These are phyloP conservation scores for Cochlearia excelsa DNA, from an alignment of 345 rosid species.

Conservation along the genomic window DNA sequence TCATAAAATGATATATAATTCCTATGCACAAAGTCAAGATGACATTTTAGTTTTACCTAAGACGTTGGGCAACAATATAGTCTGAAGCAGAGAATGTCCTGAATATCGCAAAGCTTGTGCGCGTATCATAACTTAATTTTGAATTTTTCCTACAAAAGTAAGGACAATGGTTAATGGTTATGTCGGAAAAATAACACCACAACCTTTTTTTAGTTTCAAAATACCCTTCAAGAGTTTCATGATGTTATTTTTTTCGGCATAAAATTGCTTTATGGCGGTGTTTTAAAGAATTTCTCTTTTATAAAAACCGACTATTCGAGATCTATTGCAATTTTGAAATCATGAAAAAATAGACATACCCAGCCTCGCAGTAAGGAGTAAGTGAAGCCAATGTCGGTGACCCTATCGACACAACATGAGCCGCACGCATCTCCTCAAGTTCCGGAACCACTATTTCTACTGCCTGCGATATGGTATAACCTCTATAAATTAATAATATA, in stretches of 20 bases:
- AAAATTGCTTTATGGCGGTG: too few species aligned
- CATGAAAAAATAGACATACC: slow-evolving; percentile 45
- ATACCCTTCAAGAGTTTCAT: too few species aligned
- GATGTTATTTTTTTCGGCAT: too few species aligned
- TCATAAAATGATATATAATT: not conserved
- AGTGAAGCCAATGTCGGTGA: slow-evolving; percentile 41
- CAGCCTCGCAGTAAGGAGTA: slow-evolving; percentile 61
- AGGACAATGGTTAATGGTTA: slow-evolving; percentile 12
- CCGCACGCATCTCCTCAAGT: slow-evolving; percentile 72
- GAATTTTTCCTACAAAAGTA: slow-evolving; percentile 52
- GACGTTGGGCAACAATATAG: slow-evolving; percentile 68
- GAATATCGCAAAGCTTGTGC: slow-evolving; percentile 64
- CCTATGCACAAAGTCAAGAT: too few species aligned
- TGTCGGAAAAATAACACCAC: not conserved
- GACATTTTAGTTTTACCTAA: slow-evolving; percentile 46
- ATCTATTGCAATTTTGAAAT: slow-evolving; percentile 2
- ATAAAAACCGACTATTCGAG: not conserved
- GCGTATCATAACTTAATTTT: slow-evolving; percentile 59
- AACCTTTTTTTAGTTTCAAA: too few species aligned
- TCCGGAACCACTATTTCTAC: slow-evolving; percentile 82
- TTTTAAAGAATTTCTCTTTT: too few species aligned
- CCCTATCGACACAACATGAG: slow-evolving; percentile 79
- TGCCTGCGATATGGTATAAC: slow-evolving; percentile 38
- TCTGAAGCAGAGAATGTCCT: slow-evolving; percentile 76
- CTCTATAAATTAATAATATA: too few species aligned